These are phyloP conservation scores for Saposhnikovia divaricata DNA, from an alignment of 129 eudicot species.

Conservation along the genomic window DNA sequence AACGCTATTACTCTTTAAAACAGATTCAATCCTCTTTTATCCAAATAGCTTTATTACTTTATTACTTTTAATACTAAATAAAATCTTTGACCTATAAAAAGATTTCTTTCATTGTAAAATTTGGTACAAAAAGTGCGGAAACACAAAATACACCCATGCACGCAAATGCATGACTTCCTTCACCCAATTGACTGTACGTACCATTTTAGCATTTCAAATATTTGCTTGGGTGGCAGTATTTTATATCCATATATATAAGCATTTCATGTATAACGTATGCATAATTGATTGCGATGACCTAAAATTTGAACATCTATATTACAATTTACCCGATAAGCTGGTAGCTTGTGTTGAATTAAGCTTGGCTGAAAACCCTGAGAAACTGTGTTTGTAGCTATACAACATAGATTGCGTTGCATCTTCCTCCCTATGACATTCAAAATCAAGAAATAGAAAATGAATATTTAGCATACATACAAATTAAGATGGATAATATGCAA, in stretches of 20 bases:
- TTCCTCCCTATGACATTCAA: conserved; percentile 29
- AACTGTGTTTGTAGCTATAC: conserved; percentile 72
- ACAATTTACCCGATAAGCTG: conserved; percentile 32
- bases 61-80: no score
- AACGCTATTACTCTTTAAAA: no score
- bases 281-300: not conserved
- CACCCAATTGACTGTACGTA: not conserved
- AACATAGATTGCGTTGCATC: conserved; percentile 55
- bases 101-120: no score
- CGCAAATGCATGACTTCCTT: no score
- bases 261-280: not conserved
- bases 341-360: conserved; percentile 63
- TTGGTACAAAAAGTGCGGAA: not conserved
- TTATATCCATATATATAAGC: not conserved
- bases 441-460: not conserved
- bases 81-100: no score
- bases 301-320: not conserved
- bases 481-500: not conserved
- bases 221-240: no score
- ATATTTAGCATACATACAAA: not conserved
- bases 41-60: no score
- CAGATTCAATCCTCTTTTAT: no score
- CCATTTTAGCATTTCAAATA: not conserved
- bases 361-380: conserved; percentile 71
- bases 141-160: no score